Evolutionary conservation across 2,329 filamentous ascomycete genomes (phyloP), one percentile per base, ranked within the genome.

Genomic region (Cladorrhinum sp.): DNA sequence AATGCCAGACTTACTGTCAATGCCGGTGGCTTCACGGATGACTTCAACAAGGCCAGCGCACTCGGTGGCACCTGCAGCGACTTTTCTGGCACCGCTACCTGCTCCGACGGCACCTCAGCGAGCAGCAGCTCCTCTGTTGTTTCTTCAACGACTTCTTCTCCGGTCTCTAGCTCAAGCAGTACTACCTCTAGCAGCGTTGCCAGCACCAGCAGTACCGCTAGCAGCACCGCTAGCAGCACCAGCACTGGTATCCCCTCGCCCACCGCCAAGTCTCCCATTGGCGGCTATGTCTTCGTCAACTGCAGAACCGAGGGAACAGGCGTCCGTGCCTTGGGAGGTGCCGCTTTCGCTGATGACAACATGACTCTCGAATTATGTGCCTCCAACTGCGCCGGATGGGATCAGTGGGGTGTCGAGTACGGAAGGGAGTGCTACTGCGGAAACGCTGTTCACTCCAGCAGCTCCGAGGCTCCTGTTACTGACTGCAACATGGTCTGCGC

Each of bases 401-500:
- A 73, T 50, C 81, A 79, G 64, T 83, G 77, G 72, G 81, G 77
- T 2, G 78, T 80, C 5, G 80, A 84, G 65, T 83, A 79, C 62
- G 79, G 79, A 9, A 73, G 78, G 25, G 80, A 83, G 68, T 82
- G 80, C 68, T 82, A 79, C 65, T 83, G 80, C 68, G 80, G 79
- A 32, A 78, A 82, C 65, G 69, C 67, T 3, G 68, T 81, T 9
- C 61, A 70, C 32, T 41, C 68, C 20, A 70, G 66, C 56, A 75
- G 74, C 68, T 59, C 64, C 25, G 63, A 72, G 36, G 71, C 72
- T 13, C 64, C 69, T n/a, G 55, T 69, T n/a, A 62, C 64, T 25
- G 73, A 77, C 25, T 76, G 75, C 64, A 74, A 72, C 58, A 73
- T 76, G 68, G 57, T 70, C 36, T 77, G 75, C 66, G 69, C 69